phyloP scores from a whole-genome alignment of 2,329 filamentous ascomycete genomes.

The Colletotrichum costaricense region DNA sequence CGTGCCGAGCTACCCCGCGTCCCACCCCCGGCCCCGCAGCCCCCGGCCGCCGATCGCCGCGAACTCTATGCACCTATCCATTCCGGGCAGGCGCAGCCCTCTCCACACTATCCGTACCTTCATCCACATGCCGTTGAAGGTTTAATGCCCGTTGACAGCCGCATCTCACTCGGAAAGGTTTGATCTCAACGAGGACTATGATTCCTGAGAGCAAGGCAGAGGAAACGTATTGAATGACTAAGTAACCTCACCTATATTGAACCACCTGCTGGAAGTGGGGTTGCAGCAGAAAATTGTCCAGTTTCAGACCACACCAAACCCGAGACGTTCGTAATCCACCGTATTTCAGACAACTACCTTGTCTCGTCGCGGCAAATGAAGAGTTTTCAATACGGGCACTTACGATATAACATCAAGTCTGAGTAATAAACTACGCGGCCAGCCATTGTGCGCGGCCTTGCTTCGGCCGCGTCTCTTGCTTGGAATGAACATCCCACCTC shows the following conservation, averaged over 20 bases:
- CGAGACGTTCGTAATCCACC: background rate
- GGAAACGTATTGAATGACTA: background rate
- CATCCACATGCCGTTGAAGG: background rate
- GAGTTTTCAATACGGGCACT: background rate
- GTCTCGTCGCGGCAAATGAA: background rate
- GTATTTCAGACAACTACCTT: background rate
- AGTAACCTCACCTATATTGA: background rate
- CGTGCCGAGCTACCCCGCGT: constrained; percentile 32
- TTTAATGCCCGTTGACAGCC: background rate
- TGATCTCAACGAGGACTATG: background rate
- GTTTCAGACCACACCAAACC: background rate
- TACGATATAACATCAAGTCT: background rate
- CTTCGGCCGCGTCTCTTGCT: background rate
- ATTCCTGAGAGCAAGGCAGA: background rate
- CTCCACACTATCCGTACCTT: background rate
- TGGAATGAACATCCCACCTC: no score
- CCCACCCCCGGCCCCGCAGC: constrained; percentile 10
- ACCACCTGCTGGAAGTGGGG: background rate
- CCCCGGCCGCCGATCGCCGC: constrained; percentile 23
- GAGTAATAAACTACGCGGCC: background rate
- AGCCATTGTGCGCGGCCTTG: background rate
- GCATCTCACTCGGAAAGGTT: background rate
- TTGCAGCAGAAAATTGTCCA: background rate
- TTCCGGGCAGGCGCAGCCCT: background rate
- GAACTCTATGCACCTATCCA: constrained; percentile 19